Evolutionary conservation across 2,329 filamentous ascomycete species (phyloP).

Genomic region (Arthrobotrys sinensis): DNA sequence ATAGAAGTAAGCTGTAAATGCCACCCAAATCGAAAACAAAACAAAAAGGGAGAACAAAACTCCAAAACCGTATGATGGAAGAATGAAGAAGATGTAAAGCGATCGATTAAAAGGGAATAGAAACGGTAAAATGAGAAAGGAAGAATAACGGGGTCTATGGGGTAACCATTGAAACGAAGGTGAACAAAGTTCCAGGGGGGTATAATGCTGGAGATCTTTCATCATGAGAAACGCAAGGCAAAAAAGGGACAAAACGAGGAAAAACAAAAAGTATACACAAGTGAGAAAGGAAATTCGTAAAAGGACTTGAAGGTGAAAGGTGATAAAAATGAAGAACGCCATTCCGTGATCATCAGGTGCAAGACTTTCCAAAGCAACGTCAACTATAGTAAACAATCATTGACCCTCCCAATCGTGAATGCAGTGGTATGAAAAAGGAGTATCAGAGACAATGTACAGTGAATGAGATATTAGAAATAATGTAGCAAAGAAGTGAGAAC

Average conservation of each 20-base stretch:
- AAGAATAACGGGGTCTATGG: slow-evolving; percentile 62
- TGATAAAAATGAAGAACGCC: slow-evolving; percentile 46
- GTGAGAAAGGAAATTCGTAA: slow-evolving; percentile 53
- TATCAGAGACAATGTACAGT: slow-evolving; percentile 57
- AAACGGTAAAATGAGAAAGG: slow-evolving; percentile 62
- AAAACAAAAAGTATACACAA: slow-evolving; percentile 38
- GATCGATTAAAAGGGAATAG: slow-evolving; percentile 44
- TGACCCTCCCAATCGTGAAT: slow-evolving; percentile 59
- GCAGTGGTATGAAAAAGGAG: slow-evolving; percentile 57
- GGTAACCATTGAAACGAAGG: slow-evolving; percentile 62
- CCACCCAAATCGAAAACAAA: slow-evolving; percentile 53
- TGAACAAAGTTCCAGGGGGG: slow-evolving; percentile 59
- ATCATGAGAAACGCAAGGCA: slow-evolving; percentile 58
- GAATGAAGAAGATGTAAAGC: slow-evolving; percentile 3
- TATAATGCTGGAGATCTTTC: slow-evolving; percentile 61
- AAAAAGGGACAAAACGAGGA: slow-evolving; percentile 11
- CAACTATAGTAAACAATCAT: slow-evolving; percentile 53
- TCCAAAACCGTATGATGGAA: slow-evolving; percentile 50
- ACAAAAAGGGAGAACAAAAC: slow-evolving; percentile 1
- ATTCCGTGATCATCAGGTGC: slow-evolving; percentile 60
- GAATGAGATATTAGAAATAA: slow-evolving; percentile 40
- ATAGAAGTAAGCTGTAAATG: slow-evolving; percentile 45
- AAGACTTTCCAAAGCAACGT: slow-evolving; percentile 41
- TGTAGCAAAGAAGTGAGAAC: slow-evolving; percentile 20
- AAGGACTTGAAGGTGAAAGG: slow-evolving; percentile 16